Evolutionary conservation across 768 basidiomycete species (phyloP).

Genomic region (Lyophyllum atratum): DNA sequence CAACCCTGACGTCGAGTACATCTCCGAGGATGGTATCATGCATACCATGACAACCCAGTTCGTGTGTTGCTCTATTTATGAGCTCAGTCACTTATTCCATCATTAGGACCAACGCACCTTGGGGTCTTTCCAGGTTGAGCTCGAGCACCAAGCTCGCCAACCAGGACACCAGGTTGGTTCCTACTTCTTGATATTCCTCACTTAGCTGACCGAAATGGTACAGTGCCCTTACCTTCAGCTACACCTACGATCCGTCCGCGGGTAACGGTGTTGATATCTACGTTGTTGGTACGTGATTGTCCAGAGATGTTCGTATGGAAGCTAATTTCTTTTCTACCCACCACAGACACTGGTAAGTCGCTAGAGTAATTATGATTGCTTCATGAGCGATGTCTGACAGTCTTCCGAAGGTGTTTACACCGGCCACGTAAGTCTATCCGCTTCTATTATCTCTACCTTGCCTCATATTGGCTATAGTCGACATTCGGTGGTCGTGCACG

Average conservation of each 20-base stretch:
- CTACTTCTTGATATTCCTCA: not conserved
- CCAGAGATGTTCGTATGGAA: not conserved
- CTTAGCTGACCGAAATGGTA: not conserved
- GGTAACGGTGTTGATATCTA: conserved; percentile 31
- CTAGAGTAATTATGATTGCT: not conserved
- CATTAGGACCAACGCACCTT: conserved; percentile 29
- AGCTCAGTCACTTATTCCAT: not conserved
- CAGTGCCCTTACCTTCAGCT: conserved; percentile 12
- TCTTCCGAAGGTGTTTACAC: conserved; percentile 2
- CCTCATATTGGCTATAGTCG: conserved; percentile 27
- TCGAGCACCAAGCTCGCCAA: conserved; percentile 15
- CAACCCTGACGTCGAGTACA: conserved; percentile 22
- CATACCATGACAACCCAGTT: conserved; percentile 25
- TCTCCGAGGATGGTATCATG: conserved; percentile 26
- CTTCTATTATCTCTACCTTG: not conserved
- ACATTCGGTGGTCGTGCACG: conserved; percentile 44
- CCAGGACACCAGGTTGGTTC: conserved; percentile 9
- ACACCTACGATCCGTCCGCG: conserved; percentile 15
- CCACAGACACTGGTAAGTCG: conserved; percentile 23
- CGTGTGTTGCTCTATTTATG: not conserved
- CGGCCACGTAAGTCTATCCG: conserved; percentile 1
- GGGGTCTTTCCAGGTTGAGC: conserved; percentile 31
- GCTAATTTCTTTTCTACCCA: not conserved
- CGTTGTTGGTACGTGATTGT: conserved; percentile 33
- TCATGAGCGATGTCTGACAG: not conserved